phyloP scores from a whole-genome alignment of 495 filamentous ascomycete genomes.

The Astrocystis sublimbata region DNA sequence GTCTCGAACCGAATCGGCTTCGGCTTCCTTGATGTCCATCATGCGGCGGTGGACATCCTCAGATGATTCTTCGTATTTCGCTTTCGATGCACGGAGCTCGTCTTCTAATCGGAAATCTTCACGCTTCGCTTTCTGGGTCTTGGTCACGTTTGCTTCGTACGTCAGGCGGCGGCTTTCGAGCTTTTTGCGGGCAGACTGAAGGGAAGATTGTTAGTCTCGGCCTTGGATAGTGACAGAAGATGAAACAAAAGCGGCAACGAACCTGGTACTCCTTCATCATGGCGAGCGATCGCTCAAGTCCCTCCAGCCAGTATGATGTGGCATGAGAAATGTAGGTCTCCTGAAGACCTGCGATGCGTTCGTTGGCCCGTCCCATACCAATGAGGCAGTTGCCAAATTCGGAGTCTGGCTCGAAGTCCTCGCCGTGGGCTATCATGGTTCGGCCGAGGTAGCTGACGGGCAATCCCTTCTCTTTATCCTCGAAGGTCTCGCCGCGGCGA shows the following conservation, averaged over 20 bases:
- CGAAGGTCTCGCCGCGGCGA: constrained; percentile 79
- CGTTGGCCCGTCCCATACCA: constrained; percentile 83
- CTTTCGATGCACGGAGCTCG: constrained; percentile 85
- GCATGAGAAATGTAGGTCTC: constrained; percentile 81
- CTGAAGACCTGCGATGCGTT: constrained; percentile 83
- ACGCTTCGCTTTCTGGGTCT: constrained; percentile 91
- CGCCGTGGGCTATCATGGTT: constrained; percentile 87
- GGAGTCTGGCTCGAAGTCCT: constrained; percentile 89
- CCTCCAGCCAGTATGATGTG: constrained; percentile 87
- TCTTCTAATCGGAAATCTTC: constrained; percentile 94
- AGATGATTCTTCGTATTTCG: constrained; percentile 94
- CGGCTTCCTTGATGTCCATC: constrained; percentile 94
- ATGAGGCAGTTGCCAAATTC: constrained; percentile 90
- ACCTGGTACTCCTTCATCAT: constrained; percentile 98
- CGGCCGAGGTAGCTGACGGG: constrained; percentile 80
- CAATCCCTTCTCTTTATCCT: constrained; percentile 76
- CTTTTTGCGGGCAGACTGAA: constrained; percentile 84
- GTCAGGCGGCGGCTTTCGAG: constrained; percentile 86
- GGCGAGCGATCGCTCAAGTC: constrained; percentile 80
- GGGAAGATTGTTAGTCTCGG: constrained; percentile 20
- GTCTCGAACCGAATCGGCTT: constrained; percentile 80
- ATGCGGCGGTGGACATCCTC: constrained; percentile 92
- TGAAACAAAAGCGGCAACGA: constrained; percentile 9
- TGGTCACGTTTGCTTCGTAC: constrained; percentile 86
- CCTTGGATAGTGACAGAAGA: background rate